These are phyloP conservation scores for Garcia nutans DNA, from an alignment of 345 rosid genomes.

Conservation along the genomic window DNA sequence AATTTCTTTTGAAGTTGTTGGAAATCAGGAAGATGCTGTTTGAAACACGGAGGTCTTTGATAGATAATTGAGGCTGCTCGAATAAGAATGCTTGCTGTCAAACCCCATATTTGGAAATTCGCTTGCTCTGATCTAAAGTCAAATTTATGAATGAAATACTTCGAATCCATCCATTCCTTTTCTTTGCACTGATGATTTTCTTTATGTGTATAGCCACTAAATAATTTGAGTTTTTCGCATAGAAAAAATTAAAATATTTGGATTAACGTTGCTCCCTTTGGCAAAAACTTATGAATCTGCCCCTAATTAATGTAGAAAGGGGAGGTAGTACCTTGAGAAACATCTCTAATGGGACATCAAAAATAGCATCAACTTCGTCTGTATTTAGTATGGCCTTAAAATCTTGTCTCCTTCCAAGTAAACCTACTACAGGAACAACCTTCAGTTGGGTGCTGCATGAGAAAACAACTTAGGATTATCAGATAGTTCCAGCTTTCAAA, in stretches of 20 bases:
- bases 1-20: conserved; percentile 28
- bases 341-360: conserved; percentile 44
- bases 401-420: conserved; percentile 27
- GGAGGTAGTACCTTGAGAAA: conserved; percentile 34
- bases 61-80: conserved; percentile 34
- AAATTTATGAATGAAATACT: conserved; percentile 28
- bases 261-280: no score
- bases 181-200: conserved; percentile 41
- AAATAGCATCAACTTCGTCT: conserved; percentile 42
- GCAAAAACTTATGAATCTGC: no score
- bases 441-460: conserved; percentile 31
- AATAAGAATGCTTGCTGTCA: conserved; percentile 41
- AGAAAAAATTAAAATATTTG: no score
- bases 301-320: no score
- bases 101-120: conserved; percentile 24
- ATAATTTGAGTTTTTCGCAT: no score
- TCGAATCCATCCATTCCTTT: conserved; percentile 37
- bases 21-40: conserved; percentile 28
- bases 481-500: background rate
- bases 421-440: conserved; percentile 41
- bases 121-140: conserved; percentile 22
- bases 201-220: background rate
- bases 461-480: background rate
- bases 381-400: conserved; percentile 33
- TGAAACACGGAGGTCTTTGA: conserved; percentile 25